Conservation (phyloP, 2,329 filamentous ascomycete species). For the Hirsutella rhossiliensis region DNA sequence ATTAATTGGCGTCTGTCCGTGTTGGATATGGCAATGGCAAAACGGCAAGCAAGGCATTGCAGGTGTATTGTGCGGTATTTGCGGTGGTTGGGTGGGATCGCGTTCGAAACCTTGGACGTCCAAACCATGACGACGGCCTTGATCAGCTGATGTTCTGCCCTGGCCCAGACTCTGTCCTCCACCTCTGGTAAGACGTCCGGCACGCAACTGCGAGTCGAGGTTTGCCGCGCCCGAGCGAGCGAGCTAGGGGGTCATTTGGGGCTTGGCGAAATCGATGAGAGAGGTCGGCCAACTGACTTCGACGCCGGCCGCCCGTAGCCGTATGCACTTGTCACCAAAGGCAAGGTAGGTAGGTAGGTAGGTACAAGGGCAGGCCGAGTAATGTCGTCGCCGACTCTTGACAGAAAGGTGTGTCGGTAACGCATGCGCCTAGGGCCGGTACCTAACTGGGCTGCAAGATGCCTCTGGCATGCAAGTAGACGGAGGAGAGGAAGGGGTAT, state of each 20-base stretch:
- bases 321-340: background rate
- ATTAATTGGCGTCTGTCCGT: background rate
- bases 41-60: background rate
- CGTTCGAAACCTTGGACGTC: background rate
- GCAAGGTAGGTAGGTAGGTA: too few relatives aligned
- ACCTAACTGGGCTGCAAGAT: too few relatives aligned
- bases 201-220: background rate
- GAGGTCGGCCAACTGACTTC: background rate
- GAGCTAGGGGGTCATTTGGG: too few relatives aligned
- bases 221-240: too few relatives aligned
- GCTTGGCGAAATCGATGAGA: too few relatives aligned
- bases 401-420: too few relatives aligned
- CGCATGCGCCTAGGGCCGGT: too few relatives aligned
- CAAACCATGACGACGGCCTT: background rate
- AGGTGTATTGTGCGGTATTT: background rate
- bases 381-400: too few relatives aligned
- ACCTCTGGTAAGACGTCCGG: background rate
- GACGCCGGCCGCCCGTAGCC: background rate
- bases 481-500: too few relatives aligned
- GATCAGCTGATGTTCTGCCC: conserved; percentile 1
- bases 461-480: too few relatives aligned
- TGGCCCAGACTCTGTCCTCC: background rate
- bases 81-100: conserved; percentile 3
- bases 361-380: too few relatives aligned
- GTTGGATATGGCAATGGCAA: background rate